phyloP scores from a whole-genome alignment of 805 yeast genomes.

The Metschnikowia reukaufii region DNA sequence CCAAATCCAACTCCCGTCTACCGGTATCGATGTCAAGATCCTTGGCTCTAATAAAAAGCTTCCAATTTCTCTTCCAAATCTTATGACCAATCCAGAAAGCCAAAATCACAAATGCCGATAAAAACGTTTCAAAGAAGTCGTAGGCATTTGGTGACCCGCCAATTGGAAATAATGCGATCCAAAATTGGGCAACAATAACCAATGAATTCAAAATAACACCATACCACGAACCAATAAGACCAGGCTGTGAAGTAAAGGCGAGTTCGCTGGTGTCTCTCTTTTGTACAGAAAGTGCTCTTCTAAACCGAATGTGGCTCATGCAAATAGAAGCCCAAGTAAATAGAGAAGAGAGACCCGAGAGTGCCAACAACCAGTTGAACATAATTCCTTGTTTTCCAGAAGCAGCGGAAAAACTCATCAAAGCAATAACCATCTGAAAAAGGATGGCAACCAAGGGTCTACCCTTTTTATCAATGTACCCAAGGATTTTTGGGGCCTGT shows the following conservation, averaged over 20 bases:
- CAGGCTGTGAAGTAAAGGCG: constrained; percentile 52
- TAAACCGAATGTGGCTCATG: constrained; percentile 27
- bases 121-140: constrained; percentile 61
- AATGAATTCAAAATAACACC: constrained; percentile 50
- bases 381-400: constrained; percentile 23
- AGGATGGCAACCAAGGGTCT: constrained; percentile 43
- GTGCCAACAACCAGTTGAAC: constrained; percentile 28
- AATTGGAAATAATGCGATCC: constrained; percentile 64
- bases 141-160: constrained; percentile 27
- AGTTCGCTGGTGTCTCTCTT: constrained; percentile 40
- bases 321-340: constrained; percentile 30
- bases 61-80: constrained; percentile 44
- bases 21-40: constrained; percentile 40
- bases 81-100: constrained; percentile 60
- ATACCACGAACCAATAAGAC: constrained; percentile 53
- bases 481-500: constrained; percentile 55
- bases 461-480: constrained; percentile 41
- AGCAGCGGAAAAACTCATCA: constrained; percentile 60
- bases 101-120: constrained; percentile 63
- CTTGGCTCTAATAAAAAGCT: constrained; percentile 28
- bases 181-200: constrained; percentile 58
- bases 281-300: constrained; percentile 23
- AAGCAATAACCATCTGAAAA: constrained; percentile 46
- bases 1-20: constrained; percentile 39
- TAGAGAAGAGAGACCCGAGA: constrained; percentile 26